Percentiles rank a stretch among this genome's conserved stretches.
phyloP scores from a whole-genome alignment of 1,284 basidiomycete genomes.

The Pseudozyma sp. region DNA sequence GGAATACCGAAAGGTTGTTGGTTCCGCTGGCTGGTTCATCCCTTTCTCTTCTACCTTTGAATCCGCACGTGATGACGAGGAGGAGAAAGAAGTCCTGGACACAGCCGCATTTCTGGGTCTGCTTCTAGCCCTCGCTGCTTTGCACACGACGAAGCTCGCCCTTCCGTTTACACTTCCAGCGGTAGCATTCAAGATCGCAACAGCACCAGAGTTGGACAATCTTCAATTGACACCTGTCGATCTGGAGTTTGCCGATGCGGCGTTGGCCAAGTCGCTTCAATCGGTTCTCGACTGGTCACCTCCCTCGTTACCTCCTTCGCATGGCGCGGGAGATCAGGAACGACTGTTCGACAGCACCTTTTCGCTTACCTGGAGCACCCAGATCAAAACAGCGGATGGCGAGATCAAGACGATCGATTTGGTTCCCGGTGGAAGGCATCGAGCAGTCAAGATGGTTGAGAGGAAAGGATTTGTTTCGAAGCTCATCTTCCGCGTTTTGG shows the following conservation, averaged over 20 bases:
- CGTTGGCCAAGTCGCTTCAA: conserved; percentile 36
- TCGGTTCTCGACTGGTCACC: conserved; percentile 34
- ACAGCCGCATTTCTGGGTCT: conserved; percentile 43
- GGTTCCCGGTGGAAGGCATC: conserved; percentile 40
- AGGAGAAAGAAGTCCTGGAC: conserved; percentile 5
- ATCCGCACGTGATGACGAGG: not conserved
- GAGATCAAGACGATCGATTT: conserved; percentile 32
- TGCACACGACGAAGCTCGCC: conserved; percentile 47
- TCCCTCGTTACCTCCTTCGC: not conserved
- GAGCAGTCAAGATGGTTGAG: conserved; percentile 26
- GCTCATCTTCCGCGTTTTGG: conserved; percentile 31
- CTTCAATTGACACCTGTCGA: conserved; percentile 26
- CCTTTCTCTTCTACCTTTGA: not conserved
- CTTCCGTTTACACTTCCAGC: conserved; percentile 34
- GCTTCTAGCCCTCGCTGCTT: conserved; percentile 46
- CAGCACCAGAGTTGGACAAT: not conserved
- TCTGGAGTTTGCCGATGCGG: conserved; percentile 33
- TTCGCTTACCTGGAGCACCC: conserved; percentile 44
- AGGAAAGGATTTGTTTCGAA: conserved; percentile 29
- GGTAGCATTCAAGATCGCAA: conserved; percentile 41
- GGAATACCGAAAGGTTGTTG: conserved; percentile 6
- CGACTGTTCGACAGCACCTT: conserved; percentile 35
- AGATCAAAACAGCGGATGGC: conserved; percentile 10
- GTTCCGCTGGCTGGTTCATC: conserved; percentile 29
- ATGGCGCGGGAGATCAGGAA: conserved; percentile 6